Percentiles rank a stretch among this genome's conserved stretches.
Conservation (phyloP, 306 rosid species). For the Malus sylvestris region DNA sequence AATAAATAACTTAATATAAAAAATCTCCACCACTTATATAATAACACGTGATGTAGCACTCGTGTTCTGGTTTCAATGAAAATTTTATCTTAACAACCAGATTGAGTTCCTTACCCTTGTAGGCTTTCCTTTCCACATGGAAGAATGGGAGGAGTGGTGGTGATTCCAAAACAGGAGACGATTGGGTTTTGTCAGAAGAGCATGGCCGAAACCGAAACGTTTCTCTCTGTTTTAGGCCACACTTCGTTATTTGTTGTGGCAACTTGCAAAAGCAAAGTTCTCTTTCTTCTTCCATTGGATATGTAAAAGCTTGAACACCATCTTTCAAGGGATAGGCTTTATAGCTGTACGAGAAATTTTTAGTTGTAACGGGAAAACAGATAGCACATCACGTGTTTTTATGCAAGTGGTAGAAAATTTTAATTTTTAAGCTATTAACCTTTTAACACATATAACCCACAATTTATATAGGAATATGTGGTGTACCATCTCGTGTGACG, state of each 20-base stretch:
- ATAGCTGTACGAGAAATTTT: not conserved
- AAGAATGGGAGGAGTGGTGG: not conserved
- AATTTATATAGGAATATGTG: too few relatives aligned
- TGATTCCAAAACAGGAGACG: not conserved
- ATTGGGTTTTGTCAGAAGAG: too few relatives aligned
- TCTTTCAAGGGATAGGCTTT: not conserved
- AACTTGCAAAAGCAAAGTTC: not conserved
- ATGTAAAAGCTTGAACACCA: not conserved
- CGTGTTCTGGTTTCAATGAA: fast-evolving
- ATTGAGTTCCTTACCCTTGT: not conserved
- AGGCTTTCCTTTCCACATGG: not conserved
- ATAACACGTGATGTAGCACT: too few relatives aligned
- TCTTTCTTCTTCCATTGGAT: not conserved
- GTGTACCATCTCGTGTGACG: too few relatives aligned
- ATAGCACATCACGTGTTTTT: too few relatives aligned
- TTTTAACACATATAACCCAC: too few relatives aligned
- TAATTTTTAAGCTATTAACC: too few relatives aligned
- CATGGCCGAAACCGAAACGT: too few relatives aligned
- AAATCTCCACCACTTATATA: too few relatives aligned
- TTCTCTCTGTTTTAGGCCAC: not conserved
- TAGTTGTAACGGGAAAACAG: too few relatives aligned
- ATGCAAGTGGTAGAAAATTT: too few relatives aligned
- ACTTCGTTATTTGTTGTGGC: not conserved
- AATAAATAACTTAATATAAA: too few relatives aligned
- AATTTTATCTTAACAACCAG: not conserved